Conservation (phyloP, 352 stramenopile genomes). For the Thraustochytrium sp. region DNA sequence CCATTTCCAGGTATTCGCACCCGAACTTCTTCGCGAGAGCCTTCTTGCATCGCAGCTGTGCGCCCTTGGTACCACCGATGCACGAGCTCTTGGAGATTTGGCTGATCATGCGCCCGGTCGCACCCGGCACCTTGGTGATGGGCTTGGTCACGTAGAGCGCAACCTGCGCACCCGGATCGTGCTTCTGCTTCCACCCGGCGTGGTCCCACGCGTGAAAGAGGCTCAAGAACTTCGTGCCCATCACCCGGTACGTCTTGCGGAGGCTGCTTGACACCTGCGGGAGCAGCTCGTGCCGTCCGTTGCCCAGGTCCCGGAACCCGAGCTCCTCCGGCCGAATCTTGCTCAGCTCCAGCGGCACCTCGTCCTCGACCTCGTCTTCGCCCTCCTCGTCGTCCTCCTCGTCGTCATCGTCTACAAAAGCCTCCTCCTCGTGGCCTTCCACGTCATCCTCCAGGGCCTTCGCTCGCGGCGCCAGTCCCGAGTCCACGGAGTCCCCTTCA, state of each 20-base stretch:
- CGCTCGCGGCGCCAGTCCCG: too few species aligned
- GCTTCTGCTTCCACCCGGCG: conserved; percentile 11
- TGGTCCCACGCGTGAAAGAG: conserved; percentile 31
- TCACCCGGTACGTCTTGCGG: background rate
- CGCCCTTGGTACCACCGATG: conserved; percentile 42
- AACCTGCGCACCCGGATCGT: background rate
- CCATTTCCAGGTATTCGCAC: background rate
- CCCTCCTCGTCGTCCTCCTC: background rate
- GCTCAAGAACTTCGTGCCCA: conserved; percentile 36
- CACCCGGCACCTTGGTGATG: conserved; percentile 31
- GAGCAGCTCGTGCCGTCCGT: background rate
- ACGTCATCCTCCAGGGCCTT: too few species aligned
- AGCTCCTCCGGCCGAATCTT: background rate
- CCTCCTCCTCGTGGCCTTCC: background rate
- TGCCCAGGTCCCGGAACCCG: background rate
- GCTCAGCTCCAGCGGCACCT: background rate
- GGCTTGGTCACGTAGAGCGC: conserved; percentile 38
- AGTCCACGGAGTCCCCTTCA: too few species aligned
- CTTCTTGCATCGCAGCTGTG: conserved; percentile 39
- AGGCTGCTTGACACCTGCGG: conserved; percentile 7
- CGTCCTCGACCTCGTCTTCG: conserved; percentile 1
- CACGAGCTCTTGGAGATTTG: conserved; percentile 40
- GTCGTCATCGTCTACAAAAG: background rate
- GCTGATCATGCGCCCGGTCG: conserved; percentile 32
- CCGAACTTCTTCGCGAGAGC: conserved; percentile 29